phyloP scores from a whole-genome alignment of 2,329 filamentous ascomycete species.

The Macroventuria anomochaeta region DNA sequence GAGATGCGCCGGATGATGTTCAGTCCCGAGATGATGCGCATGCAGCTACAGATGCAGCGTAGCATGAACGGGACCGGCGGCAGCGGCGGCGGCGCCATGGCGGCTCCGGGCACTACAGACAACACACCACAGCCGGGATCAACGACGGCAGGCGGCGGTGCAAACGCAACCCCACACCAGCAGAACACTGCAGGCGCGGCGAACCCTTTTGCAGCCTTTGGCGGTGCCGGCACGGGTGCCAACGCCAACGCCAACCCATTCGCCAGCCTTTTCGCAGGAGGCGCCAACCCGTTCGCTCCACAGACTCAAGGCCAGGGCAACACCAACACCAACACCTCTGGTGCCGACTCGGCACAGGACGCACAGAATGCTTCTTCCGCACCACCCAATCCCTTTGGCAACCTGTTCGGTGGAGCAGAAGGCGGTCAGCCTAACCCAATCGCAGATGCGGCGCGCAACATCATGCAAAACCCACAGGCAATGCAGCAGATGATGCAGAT shows the following conservation, averaged over 20 bases:
- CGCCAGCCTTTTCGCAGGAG: slow-evolving; percentile 61
- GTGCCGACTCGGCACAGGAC: slow-evolving; percentile 28
- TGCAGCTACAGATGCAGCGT: slow-evolving; percentile 82
- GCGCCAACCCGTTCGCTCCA: slow-evolving; percentile 46
- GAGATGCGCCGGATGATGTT: slow-evolving; percentile 92
- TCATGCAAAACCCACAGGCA: slow-evolving; percentile 65
- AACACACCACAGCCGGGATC: slow-evolving; percentile 66
- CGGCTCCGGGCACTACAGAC: slow-evolving; percentile 90
- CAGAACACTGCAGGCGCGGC: slow-evolving; percentile 41
- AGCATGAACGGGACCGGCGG: slow-evolving; percentile 60
- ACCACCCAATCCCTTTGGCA: slow-evolving; percentile 41
- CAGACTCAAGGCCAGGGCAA: slow-evolving; percentile 31
- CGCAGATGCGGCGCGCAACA: slow-evolving; percentile 51
- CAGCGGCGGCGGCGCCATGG: slow-evolving; percentile 64
- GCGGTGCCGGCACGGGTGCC: slow-evolving; percentile 40
- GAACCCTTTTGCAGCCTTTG: slow-evolving; percentile 58
- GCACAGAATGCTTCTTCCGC: slow-evolving; percentile 33
- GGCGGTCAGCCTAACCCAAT: slow-evolving; percentile 58
- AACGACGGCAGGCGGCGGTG: slow-evolving; percentile 40
- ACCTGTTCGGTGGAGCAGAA: slow-evolving; percentile 60
- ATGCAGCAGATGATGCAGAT: slow-evolving; percentile 61
- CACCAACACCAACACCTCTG: slow-evolving; percentile 31
- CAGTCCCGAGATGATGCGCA: slow-evolving; percentile 82
- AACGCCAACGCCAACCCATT: slow-evolving; percentile 63
- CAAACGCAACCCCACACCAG: slow-evolving; percentile 31